These are phyloP conservation scores for Paraurostyla sp. DNA, from an alignment of 73 alveolate genomes.

Conservation along the genomic window DNA sequence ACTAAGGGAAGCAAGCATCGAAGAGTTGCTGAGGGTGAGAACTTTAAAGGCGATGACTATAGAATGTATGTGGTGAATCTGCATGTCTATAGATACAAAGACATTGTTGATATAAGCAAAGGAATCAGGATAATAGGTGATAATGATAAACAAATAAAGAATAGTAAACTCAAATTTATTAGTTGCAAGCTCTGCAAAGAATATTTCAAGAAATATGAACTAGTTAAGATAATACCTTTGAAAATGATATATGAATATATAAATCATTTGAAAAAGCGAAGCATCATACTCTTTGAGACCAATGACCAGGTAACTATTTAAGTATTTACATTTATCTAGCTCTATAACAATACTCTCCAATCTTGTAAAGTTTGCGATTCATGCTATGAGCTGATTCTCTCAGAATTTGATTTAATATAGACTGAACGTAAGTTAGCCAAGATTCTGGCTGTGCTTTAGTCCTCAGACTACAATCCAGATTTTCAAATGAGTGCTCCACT, in stretches of 20 bases:
- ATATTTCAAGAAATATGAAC: neutral
- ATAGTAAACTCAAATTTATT: neutral
- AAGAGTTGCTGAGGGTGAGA: no score
- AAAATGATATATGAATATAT: slow-evolving; percentile 27
- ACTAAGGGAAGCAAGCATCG: neutral
- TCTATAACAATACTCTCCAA: neutral
- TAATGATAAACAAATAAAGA: neutral
- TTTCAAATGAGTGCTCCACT: neutral
- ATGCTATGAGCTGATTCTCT: slow-evolving; percentile 6
- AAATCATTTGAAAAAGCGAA: slow-evolving; percentile 9
- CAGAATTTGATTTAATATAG: slow-evolving; percentile 26
- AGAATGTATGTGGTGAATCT: neutral
- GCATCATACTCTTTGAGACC: neutral
- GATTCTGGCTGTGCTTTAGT: neutral
- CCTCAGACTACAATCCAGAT: slow-evolving; percentile 20
- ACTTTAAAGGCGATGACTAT: no score
- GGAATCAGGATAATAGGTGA: no score
- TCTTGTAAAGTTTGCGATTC: slow-evolving; percentile 44
- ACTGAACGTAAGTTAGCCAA: slow-evolving; percentile 31
- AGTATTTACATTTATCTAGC: neutral
- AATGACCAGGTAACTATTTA: neutral
- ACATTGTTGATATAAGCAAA: neutral
- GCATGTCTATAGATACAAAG: slow-evolving; percentile 13
- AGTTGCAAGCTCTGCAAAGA: slow-evolving; percentile 42
- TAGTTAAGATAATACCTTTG: neutral